These are phyloP conservation scores for Rauvolfia tetraphylla DNA, from an alignment of 257 asterid species.

Conservation along the genomic window DNA sequence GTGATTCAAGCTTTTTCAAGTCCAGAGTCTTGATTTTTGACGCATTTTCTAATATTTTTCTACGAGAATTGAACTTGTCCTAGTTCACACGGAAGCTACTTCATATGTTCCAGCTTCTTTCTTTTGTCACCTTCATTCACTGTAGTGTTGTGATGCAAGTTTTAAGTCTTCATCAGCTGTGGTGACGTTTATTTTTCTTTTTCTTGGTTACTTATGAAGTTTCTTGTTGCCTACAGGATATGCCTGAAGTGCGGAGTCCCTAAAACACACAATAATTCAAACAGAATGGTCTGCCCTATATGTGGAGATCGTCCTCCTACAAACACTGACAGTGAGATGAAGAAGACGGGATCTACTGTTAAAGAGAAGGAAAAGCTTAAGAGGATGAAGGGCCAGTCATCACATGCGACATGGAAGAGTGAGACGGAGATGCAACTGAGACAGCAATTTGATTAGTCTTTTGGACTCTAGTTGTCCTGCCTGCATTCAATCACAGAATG, in stretches of 20 bases:
- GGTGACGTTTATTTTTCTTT: not conserved
- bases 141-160: not conserved
- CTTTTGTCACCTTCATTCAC: not conserved
- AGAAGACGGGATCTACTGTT: constrained; percentile 65
- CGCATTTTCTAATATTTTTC: not conserved
- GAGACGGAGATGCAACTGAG: constrained; percentile 98
- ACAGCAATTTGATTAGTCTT: constrained; percentile 83
- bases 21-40: not conserved
- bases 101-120: not conserved
- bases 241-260: constrained; percentile 83
- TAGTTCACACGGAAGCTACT: not conserved
- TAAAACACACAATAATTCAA: constrained; percentile 60
- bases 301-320: constrained; percentile 64
- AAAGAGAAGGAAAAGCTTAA: constrained; percentile 94
- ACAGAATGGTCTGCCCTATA: constrained; percentile 78
- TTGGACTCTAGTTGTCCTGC: not conserved
- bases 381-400: constrained; percentile 95
- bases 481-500: not conserved
- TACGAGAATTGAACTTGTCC: not conserved
- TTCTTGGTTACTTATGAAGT: not conserved
- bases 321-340: constrained; percentile 50
- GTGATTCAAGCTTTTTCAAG: not conserved
- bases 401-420: constrained; percentile 96
- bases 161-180: not conserved
- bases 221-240: constrained; percentile 48